A percentile compares a stretch with the other conserved stretches of the same genome.
Conservation (phyloP, 176 grass and related monocot genomes). For the Oryza officinalis region DNA sequence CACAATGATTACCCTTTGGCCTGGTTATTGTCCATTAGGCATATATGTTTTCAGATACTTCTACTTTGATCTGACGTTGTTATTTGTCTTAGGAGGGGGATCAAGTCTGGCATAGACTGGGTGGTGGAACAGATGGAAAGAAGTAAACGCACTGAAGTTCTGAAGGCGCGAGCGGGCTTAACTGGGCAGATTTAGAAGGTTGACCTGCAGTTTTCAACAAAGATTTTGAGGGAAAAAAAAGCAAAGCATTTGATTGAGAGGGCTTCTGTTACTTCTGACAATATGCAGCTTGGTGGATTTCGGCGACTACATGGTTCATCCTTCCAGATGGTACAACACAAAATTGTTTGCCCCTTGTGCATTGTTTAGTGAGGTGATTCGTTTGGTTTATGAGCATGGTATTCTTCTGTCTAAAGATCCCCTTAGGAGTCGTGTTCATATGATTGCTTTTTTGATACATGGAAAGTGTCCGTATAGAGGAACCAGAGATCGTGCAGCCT, state of each 20-base stretch:
- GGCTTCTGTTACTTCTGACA: neutral
- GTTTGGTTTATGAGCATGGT: conserved; percentile 6
- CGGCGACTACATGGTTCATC: neutral
- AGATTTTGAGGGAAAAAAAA: conserved; percentile 3
- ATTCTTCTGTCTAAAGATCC: conserved; percentile 20
- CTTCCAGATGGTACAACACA: neutral
- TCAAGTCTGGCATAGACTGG: conserved; percentile 78
- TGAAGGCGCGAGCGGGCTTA: conserved; percentile 47
- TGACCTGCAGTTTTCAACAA: neutral
- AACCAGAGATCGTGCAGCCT: neutral
- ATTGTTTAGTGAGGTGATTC: conserved; percentile 1
- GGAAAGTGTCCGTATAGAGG: conserved; percentile 14
- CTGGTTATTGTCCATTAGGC: neutral
- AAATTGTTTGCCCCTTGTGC: neutral
- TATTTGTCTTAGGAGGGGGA: conserved; percentile 53
- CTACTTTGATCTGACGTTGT: neutral
- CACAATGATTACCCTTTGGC: neutral
- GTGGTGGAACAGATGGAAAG: conserved; percentile 81
- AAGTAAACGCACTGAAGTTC: conserved; percentile 68
- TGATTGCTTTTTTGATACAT: neutral
- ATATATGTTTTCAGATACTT: neutral
- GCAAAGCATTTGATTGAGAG: neutral
- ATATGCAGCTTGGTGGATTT: neutral
- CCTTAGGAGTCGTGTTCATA: conserved; percentile 28
- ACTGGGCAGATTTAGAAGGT: conserved; percentile 54